Evolutionary conservation across 2,329 filamentous ascomycete genomes (phyloP).

Genomic region (Claviceps purpurea): DNA sequence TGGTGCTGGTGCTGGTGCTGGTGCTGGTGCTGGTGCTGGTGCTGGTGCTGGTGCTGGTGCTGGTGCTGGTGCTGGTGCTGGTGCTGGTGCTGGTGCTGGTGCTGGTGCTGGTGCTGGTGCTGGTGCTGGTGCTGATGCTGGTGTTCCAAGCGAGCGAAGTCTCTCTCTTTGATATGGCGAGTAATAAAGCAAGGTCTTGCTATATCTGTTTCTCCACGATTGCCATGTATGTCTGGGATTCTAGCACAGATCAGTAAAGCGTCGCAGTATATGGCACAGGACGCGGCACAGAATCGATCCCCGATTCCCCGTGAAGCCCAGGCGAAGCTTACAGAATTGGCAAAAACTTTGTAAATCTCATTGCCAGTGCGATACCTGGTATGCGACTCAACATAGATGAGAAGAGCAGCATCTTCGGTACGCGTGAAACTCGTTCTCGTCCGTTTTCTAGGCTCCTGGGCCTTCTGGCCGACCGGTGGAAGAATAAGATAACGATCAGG

Average conservation of each 20-base stretch:
- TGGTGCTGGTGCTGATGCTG: too few species aligned
- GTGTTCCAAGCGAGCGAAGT: conserved; percentile 8
- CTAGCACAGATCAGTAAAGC: conserved; percentile 18
- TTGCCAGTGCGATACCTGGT: conserved; percentile 34
- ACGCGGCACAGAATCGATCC: not conserved
- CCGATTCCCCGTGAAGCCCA: conserved; percentile 9
- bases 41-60: not conserved
- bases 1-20: too few species aligned
- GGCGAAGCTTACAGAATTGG: conserved; percentile 27
- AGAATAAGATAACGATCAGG: conserved; percentile 31
- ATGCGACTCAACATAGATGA: conserved; percentile 37
- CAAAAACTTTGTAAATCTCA: conserved; percentile 45
- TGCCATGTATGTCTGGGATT: conserved; percentile 52
- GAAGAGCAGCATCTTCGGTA: conserved; percentile 46
- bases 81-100: not conserved
- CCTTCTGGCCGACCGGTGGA: conserved; percentile 13
- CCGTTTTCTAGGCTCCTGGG: conserved; percentile 24
- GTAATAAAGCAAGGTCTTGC: conserved; percentile 32
- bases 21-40: too few species aligned
- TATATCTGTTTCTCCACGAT: conserved; percentile 54
- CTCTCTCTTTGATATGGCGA: conserved; percentile 14
- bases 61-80: not conserved
- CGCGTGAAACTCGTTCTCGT: conserved; percentile 41
- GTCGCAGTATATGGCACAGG: too few species aligned
- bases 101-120: too few species aligned